These are phyloP conservation scores for Sicyos edulis DNA, from an alignment of 306 rosid species.

Conservation along the genomic window DNA sequence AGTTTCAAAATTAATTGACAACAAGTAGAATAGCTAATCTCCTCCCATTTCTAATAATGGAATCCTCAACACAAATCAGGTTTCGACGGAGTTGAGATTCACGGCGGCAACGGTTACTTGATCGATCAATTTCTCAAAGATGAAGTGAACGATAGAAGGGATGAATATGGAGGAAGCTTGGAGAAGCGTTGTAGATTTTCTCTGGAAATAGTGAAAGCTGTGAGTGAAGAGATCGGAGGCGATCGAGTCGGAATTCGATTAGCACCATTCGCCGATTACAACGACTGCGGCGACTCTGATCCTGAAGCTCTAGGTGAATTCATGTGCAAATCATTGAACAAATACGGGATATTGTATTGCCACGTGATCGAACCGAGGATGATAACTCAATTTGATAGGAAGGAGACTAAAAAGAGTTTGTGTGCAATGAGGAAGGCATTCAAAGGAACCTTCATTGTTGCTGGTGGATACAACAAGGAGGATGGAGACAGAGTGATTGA, in stretches of 20 bases:
- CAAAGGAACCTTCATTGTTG: slow-evolving; percentile 23
- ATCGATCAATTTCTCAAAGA: slow-evolving; percentile 64
- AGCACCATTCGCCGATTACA: slow-evolving; percentile 48
- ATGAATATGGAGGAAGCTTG: slow-evolving; percentile 63
- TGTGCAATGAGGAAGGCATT: slow-evolving; percentile 35
- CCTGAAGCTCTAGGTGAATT: slow-evolving; percentile 39
- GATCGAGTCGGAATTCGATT: slow-evolving; percentile 55
- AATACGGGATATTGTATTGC: slow-evolving; percentile 41
- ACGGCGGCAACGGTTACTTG: slow-evolving; percentile 62
- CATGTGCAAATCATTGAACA: slow-evolving; percentile 46
- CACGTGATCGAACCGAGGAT: slow-evolving; percentile 72
- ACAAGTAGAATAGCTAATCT: too few species aligned
- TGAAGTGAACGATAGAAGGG: slow-evolving; percentile 48
- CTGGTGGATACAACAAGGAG: slow-evolving; percentile 22
- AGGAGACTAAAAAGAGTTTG: background rate
- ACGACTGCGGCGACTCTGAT: slow-evolving; percentile 46
- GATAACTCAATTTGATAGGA: background rate
- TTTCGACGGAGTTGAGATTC: slow-evolving; percentile 77
- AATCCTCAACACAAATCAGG: slow-evolving; percentile 26
- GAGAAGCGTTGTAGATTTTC: slow-evolving; percentile 56
- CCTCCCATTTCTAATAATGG: too few species aligned
- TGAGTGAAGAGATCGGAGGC: slow-evolving; percentile 47
- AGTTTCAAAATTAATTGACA: too few species aligned
- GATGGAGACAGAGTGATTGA: slow-evolving; percentile 21
- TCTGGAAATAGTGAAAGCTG: slow-evolving; percentile 50